Base-by-base conservation (phyloP, 345 rosid species). In the Acer negundo region DNA sequence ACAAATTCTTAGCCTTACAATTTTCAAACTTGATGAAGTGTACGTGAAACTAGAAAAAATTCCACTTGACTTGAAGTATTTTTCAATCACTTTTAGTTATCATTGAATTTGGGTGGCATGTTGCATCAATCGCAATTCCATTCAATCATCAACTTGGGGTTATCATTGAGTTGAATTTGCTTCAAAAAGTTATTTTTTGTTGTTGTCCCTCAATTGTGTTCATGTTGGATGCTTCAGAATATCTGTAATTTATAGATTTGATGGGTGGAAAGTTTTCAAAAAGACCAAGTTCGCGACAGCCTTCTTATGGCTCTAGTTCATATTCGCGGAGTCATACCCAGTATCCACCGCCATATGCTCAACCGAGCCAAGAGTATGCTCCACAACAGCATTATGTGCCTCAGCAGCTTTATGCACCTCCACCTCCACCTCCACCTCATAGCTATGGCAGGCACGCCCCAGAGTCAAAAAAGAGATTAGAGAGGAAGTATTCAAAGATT, bases 401-500 rank as follows among this genome's bases (percentile, higher is more conserved):
- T 19, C 84, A 74, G 40, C 87, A 79, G 40, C 79, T 78, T 56
- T 81, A 81, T 79, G 82, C 63, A 7, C 63, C 63, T 16, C 20
- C 80, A 26, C 74, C 87, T n/a, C 83, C 85, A 22, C 75, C 87
- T n/a, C 84, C 85, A 22, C 74, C 89, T 83, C 87, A 71, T 59
- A 81, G 82, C 76, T 80, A 88, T 35, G 79, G 80, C 11, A 67
- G 80, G 73, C 81, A 28, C 70, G 84, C 82, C 55, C 76, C 84
- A 8, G 78, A 83, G 28, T 47, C 89, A 10, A 73, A 56, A 20
- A 85, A 78, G 86, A 85, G 80, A 73, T 74, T 91, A 78, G 91
- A 88, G 78, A 83, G 95, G 81, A 89, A 91, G 80, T 91, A 79
- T 70, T 88, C 92, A 4, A 91, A 88, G 82, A 91, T 91, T 83